Percentiles rank a stretch among this genome's conserved stretches.
phyloP scores from a whole-genome alignment of 805 yeast genomes.

The Myxozyma melibiosi region DNA sequence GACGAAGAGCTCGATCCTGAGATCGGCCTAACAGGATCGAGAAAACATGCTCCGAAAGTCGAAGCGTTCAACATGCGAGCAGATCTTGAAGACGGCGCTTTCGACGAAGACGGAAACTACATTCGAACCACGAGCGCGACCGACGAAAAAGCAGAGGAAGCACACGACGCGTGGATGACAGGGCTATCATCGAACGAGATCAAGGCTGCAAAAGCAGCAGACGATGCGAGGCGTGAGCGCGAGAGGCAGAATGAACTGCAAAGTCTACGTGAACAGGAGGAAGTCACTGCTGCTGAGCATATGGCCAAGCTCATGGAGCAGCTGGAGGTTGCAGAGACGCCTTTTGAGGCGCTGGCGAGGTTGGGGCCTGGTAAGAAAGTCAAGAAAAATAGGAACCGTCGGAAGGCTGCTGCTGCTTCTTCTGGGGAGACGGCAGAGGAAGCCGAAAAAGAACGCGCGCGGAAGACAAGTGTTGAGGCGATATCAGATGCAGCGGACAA shows the following conservation, averaged over 20 bases:
- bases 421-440: slow-evolving; percentile 2
- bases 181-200: slow-evolving; percentile 46
- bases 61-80: slow-evolving; percentile 64
- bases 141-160: slow-evolving; percentile 37
- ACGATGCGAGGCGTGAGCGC: slow-evolving; percentile 36
- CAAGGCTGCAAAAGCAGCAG: slow-evolving; percentile 44
- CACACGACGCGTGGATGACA: slow-evolving; percentile 47
- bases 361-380: slow-evolving; percentile 23
- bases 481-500: slow-evolving; percentile 55
- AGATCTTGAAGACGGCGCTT: slow-evolving; percentile 60
- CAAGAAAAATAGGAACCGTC: slow-evolving; percentile 2
- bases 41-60: slow-evolving; percentile 46
- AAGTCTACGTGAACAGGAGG: slow-evolving; percentile 9
- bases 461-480: slow-evolving; percentile 41
- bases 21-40: slow-evolving; percentile 24
- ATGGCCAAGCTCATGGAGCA: slow-evolving; percentile 45
- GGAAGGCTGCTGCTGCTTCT: slow-evolving; percentile 24
- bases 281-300: slow-evolving; percentile 29
- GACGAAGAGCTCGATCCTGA: slow-evolving; percentile 32
- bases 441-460: slow-evolving; percentile 24
- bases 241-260: slow-evolving; percentile 21
- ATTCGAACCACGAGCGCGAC: slow-evolving; percentile 47
- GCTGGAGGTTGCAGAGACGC: slow-evolving; percentile 61
- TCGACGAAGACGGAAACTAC: slow-evolving; percentile 64
- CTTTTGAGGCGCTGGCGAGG: slow-evolving; percentile 55